Percentiles rank a stretch among this genome's conserved stretches.
Evolutionary conservation across 306 rosid species (phyloP).

Genomic region (Cajanus cajan): DNA sequence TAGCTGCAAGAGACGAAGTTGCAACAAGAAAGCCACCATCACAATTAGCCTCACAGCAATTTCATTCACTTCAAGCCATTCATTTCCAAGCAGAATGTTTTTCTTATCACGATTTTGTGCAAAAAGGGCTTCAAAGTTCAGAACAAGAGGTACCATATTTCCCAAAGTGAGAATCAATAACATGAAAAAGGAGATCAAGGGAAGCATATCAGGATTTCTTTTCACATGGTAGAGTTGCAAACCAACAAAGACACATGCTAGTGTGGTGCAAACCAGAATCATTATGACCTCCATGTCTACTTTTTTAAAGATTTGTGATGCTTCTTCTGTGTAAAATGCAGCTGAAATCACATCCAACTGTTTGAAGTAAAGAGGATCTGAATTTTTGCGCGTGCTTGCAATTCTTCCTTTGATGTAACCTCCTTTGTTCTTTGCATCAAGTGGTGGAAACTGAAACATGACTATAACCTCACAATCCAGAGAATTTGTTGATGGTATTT

Average conservation of each 20-base stretch:
- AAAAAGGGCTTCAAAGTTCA: slow-evolving; percentile 50
- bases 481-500: not conserved
- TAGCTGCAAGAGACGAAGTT: slow-evolving; percentile 34
- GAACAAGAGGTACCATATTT: slow-evolving; percentile 42
- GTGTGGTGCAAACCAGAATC: slow-evolving; percentile 45
- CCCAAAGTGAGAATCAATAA: slow-evolving; percentile 42
- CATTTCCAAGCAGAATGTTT: slow-evolving; percentile 10
- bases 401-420: slow-evolving; percentile 38
- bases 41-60: slow-evolving; percentile 31
- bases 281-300: slow-evolving; percentile 40
- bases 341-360: slow-evolving; percentile 24
- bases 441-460: slow-evolving; percentile 37
- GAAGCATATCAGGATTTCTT: slow-evolving; percentile 38
- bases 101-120: not conserved
- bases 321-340: not conserved
- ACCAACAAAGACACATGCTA: slow-evolving; percentile 41
- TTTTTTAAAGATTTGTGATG: slow-evolving; percentile 21
- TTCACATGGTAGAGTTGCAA: slow-evolving; percentile 47
- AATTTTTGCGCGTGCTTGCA: slow-evolving; percentile 38
- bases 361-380: slow-evolving; percentile 46
- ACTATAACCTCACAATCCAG: slow-evolving; percentile 47
- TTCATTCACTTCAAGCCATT: slow-evolving; percentile 47
- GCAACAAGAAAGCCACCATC: slow-evolving; percentile 45
- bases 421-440: not conserved
- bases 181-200: slow-evolving; percentile 47